phyloP scores from a whole-genome alignment of 2,329 filamentous ascomycete genomes.

The Ophiostoma ips region DNA sequence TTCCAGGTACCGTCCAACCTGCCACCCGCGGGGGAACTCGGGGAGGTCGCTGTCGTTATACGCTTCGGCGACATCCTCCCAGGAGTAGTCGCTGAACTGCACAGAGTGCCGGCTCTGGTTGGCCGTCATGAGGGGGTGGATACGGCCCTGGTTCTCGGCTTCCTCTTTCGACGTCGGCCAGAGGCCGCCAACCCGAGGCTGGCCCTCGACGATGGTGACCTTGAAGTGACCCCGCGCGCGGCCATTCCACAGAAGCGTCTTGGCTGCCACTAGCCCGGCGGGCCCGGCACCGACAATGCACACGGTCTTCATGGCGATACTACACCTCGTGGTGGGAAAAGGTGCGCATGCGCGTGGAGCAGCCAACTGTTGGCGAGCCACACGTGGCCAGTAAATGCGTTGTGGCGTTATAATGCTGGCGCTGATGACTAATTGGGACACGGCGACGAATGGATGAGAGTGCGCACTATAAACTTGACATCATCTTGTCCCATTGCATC shows the following conservation, averaged over 20 bases:
- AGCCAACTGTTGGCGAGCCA: neutral
- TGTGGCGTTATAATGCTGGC: too few species aligned
- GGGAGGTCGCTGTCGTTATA: constrained; percentile 21
- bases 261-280: constrained; percentile 56
- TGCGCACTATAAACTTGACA: too few species aligned
- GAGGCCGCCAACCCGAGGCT: constrained; percentile 56
- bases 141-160: constrained; percentile 32
- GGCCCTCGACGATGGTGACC: constrained; percentile 57
- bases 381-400: too few species aligned
- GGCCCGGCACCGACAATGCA: constrained; percentile 30
- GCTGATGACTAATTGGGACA: too few species aligned
- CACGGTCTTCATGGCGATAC: neutral
- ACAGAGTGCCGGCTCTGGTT: constrained; percentile 72
- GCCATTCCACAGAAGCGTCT: constrained; percentile 52
- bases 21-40: constrained; percentile 62
- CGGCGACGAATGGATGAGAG: too few species aligned
- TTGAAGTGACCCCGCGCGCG: constrained; percentile 38
- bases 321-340: neutral
- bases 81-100: constrained; percentile 57
- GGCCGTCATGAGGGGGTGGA: constrained; percentile 54
- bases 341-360: neutral
- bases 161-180: constrained; percentile 45
- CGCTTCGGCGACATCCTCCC: constrained; percentile 33
- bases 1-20: constrained; percentile 59
- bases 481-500: too few species aligned